Evolutionary conservation across 495 filamentous ascomycete species (phyloP), one percentile per base, ranked within the genome.

Genomic region (Aspergillus campestris): DNA sequence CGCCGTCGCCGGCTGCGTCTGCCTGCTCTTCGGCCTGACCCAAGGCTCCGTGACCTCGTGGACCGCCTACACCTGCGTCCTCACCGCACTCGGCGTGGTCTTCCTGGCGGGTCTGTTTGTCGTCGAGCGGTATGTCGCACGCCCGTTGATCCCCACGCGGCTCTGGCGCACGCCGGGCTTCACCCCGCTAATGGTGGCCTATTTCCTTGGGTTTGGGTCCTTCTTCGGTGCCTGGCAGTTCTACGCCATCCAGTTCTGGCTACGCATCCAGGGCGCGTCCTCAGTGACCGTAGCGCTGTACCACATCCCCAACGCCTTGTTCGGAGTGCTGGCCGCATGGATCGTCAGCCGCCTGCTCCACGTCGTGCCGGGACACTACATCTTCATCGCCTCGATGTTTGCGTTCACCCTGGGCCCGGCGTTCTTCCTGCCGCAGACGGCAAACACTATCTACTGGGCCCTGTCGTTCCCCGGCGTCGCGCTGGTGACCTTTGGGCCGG

Each of bases 241-340:
- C 53, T 76, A 72, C 45, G 69, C 65, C 7, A 57, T 74, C n/a
- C 71, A 74, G 39, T 76, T 72, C 53, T 72, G 67, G 69, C 59
- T 72, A 15, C 61, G 66, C 10, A 64, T 71, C 34, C 71, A 73
- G 35, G 50, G 64, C 8, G 60, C 57, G 7, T 55, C 44, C 3
- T 61, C 71, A 0, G 40, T 76, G 3, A 65, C 62, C 0, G 61
- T 67, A 0, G 67, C 70, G 0, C 47, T 72, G 2, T 74, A 73
- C 40, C 57, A 66, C 6, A 46, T 72, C 8, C 71, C 71, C 0
- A 74, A 74, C 34, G 67, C 58, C 5, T 46, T 70, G 8, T 51
- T 61, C 7, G 67, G 67, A 0, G 47, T 70, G 15, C 34, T 69
- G 4, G 71, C 69, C 3, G 69, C 70, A 0, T 74, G 61, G 58